These are phyloP conservation scores for Dittrichia graveolens DNA, from an alignment of 129 eudicot species.

Conservation along the genomic window DNA sequence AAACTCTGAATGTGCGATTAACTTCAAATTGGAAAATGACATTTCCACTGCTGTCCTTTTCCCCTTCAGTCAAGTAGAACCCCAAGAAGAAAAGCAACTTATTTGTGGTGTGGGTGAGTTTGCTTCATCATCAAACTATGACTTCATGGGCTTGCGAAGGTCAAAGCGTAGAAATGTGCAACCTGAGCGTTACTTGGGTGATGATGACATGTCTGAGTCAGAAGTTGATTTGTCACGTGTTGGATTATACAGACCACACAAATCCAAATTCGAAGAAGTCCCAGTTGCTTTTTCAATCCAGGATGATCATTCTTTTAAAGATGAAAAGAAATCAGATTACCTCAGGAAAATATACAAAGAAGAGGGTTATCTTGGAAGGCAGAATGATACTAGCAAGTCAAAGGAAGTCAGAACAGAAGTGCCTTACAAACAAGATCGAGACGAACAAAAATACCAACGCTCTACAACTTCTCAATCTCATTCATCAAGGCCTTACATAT, in stretches of 20 bases:
- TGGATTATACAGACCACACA: conserved; percentile 57
- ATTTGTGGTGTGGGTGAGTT: conserved; percentile 30
- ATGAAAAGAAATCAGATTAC: conserved; percentile 31
- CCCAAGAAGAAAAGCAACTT: conserved; percentile 30
- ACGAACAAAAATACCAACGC: conserved; percentile 30
- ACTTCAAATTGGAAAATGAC: conserved; percentile 64
- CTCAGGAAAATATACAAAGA: conserved; percentile 40
- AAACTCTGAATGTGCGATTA: conserved; percentile 48
- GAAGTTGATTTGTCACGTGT: conserved; percentile 61
- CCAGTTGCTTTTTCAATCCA: conserved; percentile 73
- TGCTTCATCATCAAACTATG: conserved; percentile 35
- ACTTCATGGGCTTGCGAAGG: conserved; percentile 55
- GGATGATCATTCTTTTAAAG: conserved; percentile 57
- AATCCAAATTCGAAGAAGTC: conserved; percentile 55
- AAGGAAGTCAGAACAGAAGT: conserved; percentile 46
- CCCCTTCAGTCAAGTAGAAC: conserved; percentile 36
- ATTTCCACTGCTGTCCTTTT: conserved; percentile 44
- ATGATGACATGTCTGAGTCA: conserved; percentile 54
- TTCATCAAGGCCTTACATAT: conserved; percentile 40
- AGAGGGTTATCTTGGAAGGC: conserved; percentile 38
- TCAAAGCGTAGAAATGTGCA: conserved; percentile 74
- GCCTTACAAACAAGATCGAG: conserved; percentile 34
- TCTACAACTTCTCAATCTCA: conserved; percentile 43
- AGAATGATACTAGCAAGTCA: conserved; percentile 32
- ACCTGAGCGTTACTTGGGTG: conserved; percentile 79